These are phyloP conservation scores for Phytophthora citricola DNA, from an alignment of 352 stramenopile genomes.

Conservation along the genomic window DNA sequence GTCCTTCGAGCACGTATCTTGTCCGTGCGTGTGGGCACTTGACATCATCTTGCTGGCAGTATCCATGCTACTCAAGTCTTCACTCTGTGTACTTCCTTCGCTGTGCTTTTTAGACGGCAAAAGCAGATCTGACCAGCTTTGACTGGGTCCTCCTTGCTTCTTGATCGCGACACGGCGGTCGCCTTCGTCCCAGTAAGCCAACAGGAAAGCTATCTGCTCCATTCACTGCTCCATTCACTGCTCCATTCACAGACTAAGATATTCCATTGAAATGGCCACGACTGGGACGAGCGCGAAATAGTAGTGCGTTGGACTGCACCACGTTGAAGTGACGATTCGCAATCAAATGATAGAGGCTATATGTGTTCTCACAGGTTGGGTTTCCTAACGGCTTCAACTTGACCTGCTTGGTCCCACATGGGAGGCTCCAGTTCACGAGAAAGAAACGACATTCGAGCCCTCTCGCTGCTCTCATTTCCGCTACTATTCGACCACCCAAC, in stretches of 20 bases:
- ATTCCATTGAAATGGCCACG: conserved; percentile 22
- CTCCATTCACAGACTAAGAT: conserved; percentile 6
- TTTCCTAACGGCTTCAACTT: conserved; percentile 40
- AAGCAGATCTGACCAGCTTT: conserved; percentile 28
- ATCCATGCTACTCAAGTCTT: conserved; percentile 23
- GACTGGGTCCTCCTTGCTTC: not conserved
- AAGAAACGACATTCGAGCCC: conserved; percentile 26
- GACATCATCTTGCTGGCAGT: conserved; percentile 37
- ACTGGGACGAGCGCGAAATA: not conserved
- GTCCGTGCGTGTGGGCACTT: conserved; percentile 27
- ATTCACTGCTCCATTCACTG: not conserved
- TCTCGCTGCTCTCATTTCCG: conserved; percentile 26
- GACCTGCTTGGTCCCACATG: conserved; percentile 8
- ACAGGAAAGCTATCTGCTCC: conserved; percentile 11
- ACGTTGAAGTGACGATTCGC: conserved; percentile 25
- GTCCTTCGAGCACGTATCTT: conserved; percentile 42
- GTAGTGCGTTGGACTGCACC: no score
- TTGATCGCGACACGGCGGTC: conserved; percentile 17
- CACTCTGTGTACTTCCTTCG: not conserved
- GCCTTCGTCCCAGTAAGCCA: conserved; percentile 12
- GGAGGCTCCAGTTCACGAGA: conserved; percentile 22
- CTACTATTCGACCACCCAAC: conserved; percentile 17
- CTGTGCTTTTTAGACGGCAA: conserved; percentile 25
- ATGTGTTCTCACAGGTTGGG: conserved; percentile 20
- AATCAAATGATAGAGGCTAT: conserved; percentile 19